These are phyloP conservation scores for Stagonosporopsis cucurbitacearum DNA, from an alignment of 2,329 filamentous ascomycete genomes.

Conservation along the genomic window DNA sequence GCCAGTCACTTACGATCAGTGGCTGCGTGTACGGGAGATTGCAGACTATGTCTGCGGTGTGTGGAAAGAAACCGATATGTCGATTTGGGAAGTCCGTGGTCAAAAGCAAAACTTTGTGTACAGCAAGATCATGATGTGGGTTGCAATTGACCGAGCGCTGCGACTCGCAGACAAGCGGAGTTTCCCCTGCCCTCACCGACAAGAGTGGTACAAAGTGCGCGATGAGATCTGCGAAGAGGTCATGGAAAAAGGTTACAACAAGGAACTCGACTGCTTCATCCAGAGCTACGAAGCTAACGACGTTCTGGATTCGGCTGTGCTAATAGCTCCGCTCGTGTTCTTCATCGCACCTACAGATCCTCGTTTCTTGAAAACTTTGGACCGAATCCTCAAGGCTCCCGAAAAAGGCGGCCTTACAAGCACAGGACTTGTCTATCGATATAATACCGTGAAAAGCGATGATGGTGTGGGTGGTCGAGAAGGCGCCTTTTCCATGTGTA, in stretches of 20 bases:
- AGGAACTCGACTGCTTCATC: conserved; percentile 71
- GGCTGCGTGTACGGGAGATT: conserved; percentile 73
- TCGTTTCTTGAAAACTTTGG: conserved; percentile 74
- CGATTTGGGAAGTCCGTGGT: conserved; percentile 82
- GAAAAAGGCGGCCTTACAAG: conserved; percentile 79
- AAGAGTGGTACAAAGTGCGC: conserved; percentile 69
- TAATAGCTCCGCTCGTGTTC: conserved; percentile 80
- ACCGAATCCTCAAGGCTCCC: conserved; percentile 72
- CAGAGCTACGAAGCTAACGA: conserved; percentile 78
- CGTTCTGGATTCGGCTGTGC: conserved; percentile 74
- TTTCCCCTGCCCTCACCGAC: conserved; percentile 74
- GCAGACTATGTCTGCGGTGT: conserved; percentile 73
- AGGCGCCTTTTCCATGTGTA: conserved; percentile 82
- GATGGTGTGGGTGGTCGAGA: conserved; percentile 77
- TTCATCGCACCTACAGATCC: conserved; percentile 81
- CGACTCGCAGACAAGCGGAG: conserved; percentile 77
- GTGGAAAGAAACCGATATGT: conserved; percentile 73
- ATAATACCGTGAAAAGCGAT: conserved; percentile 71
- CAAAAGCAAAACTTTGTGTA: conserved; percentile 79
- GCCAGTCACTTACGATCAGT: conserved; percentile 75
- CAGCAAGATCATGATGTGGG: conserved; percentile 85
- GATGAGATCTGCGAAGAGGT: conserved; percentile 76
- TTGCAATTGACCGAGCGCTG: conserved; percentile 76
- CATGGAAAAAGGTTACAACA: conserved; percentile 80
- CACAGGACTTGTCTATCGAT: conserved; percentile 77